These are phyloP conservation scores for apple (Malus domestica) DNA, from an alignment of 306 rosid genomes.

Conservation along the genomic window DNA sequence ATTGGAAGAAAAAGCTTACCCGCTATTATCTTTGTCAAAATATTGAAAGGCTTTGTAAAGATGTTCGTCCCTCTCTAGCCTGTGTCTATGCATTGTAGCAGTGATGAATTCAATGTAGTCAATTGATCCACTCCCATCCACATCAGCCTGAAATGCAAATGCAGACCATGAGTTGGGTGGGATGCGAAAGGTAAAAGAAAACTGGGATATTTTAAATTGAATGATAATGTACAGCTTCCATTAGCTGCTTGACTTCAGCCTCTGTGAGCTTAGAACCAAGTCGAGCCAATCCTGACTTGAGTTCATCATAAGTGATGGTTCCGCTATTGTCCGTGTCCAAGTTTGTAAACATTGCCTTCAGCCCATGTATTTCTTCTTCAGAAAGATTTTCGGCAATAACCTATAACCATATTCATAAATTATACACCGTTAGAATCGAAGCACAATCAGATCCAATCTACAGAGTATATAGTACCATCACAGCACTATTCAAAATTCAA, in stretches of 20 bases:
- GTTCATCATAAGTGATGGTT: conserved; percentile 77
- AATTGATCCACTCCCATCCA: conserved; percentile 75
- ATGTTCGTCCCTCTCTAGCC: conserved; percentile 72
- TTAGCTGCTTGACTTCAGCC: conserved; percentile 71
- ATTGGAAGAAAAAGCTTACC: conserved; percentile 39
- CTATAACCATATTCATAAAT: conserved; percentile 23
- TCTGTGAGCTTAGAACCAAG: conserved; percentile 82
- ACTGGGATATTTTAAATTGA: background rate
- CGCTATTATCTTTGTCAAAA: conserved; percentile 72
- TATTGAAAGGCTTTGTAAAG: conserved; percentile 72
- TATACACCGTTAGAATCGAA: background rate
- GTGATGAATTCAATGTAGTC: conserved; percentile 87
- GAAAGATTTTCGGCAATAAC: conserved; percentile 90
- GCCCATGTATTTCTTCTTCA: conserved; percentile 85
- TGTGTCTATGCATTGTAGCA: conserved; percentile 87
- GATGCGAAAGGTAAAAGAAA: background rate
- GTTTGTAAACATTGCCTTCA: conserved; percentile 77
- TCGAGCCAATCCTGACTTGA: conserved; percentile 66
- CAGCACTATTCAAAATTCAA: background rate
- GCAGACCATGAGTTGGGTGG: conserved; percentile 5
- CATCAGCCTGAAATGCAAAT: conserved; percentile 63
- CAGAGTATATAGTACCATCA: background rate
- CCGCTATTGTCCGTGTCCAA: conserved; percentile 84
- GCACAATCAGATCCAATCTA: background rate
- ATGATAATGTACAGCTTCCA: conserved; percentile 68